Conservation (phyloP, 768 basidiomycete genomes). For the Lactarius hatsudake region DNA sequence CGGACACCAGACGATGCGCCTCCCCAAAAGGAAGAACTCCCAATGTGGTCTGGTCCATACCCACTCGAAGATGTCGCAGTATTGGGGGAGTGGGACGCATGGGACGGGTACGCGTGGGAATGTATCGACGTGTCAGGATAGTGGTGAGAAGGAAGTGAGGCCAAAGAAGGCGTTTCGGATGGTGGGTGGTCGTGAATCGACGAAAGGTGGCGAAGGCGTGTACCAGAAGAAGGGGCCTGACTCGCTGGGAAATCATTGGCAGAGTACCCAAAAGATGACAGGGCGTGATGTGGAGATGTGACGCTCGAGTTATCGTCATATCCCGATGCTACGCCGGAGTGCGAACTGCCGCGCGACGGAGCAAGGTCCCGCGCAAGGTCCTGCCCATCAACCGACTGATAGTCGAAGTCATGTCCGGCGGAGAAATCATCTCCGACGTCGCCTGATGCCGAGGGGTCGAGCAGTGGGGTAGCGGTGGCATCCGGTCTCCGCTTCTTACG, state of each 20-base stretch:
- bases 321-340: conserved; percentile 20
- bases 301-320: conserved; percentile 27
- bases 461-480: conserved; percentile 31
- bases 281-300: conserved; percentile 21
- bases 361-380: conserved; percentile 30
- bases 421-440: conserved; percentile 36
- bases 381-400: conserved; percentile 41
- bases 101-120: conserved; percentile 22
- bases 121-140: conserved; percentile 19
- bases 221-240: conserved; percentile 21
- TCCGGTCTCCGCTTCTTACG: conserved; percentile 57
- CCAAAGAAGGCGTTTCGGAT: conserved; percentile 13
- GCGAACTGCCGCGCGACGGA: conserved; percentile 30
- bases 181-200: conserved; percentile 21
- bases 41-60: conserved; percentile 12
- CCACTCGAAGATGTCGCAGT: conserved; percentile 12
- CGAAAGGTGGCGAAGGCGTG: conserved; percentile 26
- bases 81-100: conserved; percentile 13
- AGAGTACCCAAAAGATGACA: conserved; percentile 19
- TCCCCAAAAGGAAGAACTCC: conserved; percentile 16
- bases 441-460: conserved; percentile 33
- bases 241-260: conserved; percentile 23
- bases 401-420: conserved; percentile 32
- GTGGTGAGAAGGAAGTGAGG: conserved; percentile 19
- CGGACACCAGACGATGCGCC: conserved; percentile 13